Evolutionary conservation across 768 basidiomycete species (phyloP), one percentile per base, ranked within the genome.

Genomic region (Hypsizygus marmoreus): DNA sequence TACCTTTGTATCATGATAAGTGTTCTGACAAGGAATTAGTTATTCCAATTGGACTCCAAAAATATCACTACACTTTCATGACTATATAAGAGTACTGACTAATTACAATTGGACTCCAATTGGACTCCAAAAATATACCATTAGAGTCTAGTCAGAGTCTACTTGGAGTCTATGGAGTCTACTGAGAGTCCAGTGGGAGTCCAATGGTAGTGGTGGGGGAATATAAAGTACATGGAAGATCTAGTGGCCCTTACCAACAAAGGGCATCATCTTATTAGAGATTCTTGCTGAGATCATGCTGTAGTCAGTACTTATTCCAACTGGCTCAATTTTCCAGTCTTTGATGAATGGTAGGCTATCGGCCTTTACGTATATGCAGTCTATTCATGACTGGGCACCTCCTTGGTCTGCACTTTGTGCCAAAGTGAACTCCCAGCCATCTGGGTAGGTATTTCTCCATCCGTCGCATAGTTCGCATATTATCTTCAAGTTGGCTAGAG

Each of bases 401-500:
- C 38, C 50, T 17, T 34, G 32, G 24, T 40, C 32, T 33, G 62
- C 60, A n/a, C n/a, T n/a, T n/a, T n/a, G n/a, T 0, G 31, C 16
- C 56, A 53, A 71, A 3, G 72, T 66, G 42, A 56, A 73, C 4
- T 14, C 46, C 9, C 32, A 47, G 2, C 24, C 49, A 0, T 41
- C 37, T 0, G 64, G 63, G 57, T 57, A 49, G 6, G 50, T 51
- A 0, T 34, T n/a, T 31, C 68, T 22, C 70, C 71, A 75, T 0
- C 70, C 65, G 46, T 72, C 71, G 0, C 13, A 13, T 0, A 73
- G 31, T 0, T 52, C 4, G 0, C 66, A 42, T 2, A 9, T 17
- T 0, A 9, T 10, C 45, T 63, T 67, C 0, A 72, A 45, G 0
- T 54, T 33, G 0, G 47, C 45, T 0, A 74, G 52, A 0, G 56